Conservation (phyloP, 2,329 filamentous ascomycete genomes). For the Penicillium expansum region DNA sequence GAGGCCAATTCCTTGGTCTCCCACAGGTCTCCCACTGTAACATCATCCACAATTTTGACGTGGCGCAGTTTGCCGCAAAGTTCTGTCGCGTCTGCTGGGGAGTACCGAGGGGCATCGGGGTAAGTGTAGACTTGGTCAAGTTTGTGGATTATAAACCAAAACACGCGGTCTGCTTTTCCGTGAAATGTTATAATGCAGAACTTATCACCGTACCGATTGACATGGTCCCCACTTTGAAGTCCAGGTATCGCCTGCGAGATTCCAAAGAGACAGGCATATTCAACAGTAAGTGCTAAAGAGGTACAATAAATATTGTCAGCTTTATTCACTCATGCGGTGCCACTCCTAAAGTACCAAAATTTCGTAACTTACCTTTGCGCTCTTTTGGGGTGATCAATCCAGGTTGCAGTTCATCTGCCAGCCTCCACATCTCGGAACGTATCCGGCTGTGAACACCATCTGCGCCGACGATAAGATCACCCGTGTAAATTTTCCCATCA, state of each 20-base stretch:
- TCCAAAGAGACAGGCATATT: conserved; percentile 34
- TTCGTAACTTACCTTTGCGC: neutral
- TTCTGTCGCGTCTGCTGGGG: conserved; percentile 19
- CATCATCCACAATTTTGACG: conserved; percentile 5
- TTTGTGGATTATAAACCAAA: conserved; percentile 1
- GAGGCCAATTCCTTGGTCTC: conserved; percentile 10
- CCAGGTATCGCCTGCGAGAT: conserved; percentile 22
- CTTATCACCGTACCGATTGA: neutral
- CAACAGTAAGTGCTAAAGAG: conserved; percentile 14
- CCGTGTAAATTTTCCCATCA: neutral
- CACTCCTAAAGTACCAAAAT: no score
- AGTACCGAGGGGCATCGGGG: conserved; percentile 13
- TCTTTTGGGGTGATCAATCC: neutral
- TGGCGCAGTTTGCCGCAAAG: conserved; percentile 8
- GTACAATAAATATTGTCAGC: no score
- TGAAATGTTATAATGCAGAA: neutral
- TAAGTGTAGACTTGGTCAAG: neutral
- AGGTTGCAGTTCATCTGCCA: neutral
- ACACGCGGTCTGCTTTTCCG: neutral
- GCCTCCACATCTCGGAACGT: conserved; percentile 3
- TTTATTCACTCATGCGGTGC: no score
- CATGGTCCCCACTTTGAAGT: conserved; percentile 18
- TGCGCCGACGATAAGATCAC: conserved; percentile 2
- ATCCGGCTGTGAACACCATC: conserved; percentile 12
- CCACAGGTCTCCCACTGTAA: conserved; percentile 26